Evolutionary conservation across 306 rosid species (phyloP).

Genomic region (Ziziphus jujuba): DNA sequence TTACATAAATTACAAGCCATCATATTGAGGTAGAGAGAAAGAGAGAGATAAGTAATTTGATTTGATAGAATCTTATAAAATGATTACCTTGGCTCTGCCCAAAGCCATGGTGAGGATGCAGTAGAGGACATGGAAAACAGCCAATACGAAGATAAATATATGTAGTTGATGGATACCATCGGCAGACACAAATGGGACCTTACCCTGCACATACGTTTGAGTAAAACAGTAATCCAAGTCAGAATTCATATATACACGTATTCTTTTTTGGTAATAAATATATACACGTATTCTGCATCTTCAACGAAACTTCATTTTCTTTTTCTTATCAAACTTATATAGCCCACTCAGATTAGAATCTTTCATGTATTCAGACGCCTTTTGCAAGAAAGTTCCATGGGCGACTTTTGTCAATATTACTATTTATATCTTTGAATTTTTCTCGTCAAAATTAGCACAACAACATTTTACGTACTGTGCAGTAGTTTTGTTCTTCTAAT

Average conservation of each 20-base stretch:
- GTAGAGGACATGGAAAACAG: constrained; percentile 65
- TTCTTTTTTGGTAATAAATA: too few relatives aligned
- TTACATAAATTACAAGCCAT: background rate
- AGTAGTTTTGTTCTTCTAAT: too few relatives aligned
- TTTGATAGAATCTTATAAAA: background rate
- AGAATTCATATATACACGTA: background rate
- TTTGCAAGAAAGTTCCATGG: too few relatives aligned
- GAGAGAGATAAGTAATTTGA: background rate
- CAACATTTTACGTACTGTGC: too few relatives aligned
- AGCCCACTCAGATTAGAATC: too few relatives aligned
- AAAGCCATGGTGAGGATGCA: constrained; percentile 70
- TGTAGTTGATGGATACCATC: constrained; percentile 84
- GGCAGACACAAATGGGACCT: constrained; percentile 60
- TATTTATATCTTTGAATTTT: too few relatives aligned
- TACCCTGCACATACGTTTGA: constrained; percentile 38
- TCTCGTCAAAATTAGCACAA: too few relatives aligned
- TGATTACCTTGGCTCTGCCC: constrained; percentile 68
- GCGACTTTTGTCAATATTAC: too few relatives aligned
- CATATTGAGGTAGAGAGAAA: background rate
- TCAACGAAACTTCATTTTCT: background rate
- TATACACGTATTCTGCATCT: background rate
- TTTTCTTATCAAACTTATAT: too few relatives aligned
- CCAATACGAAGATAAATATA: constrained; percentile 76
- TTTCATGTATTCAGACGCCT: too few relatives aligned
- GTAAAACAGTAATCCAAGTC: background rate